Base-by-base conservation (phyloP, 768 basidiomycete species). In the Leccinum ochraceum region DNA sequence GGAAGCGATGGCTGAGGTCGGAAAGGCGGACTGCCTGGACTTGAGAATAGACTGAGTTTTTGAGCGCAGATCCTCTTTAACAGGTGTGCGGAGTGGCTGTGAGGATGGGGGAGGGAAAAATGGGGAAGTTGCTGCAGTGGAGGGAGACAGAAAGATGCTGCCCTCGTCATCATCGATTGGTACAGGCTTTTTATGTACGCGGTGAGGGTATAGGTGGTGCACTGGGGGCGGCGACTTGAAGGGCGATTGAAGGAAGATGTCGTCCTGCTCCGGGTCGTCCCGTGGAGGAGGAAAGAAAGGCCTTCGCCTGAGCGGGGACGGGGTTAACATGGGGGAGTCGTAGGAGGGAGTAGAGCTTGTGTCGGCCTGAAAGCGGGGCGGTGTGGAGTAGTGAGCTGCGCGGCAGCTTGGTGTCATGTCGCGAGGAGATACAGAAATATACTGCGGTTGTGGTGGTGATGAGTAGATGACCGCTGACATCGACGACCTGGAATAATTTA, bases 251-350 rank as follows among this genome's bases (percentile, higher is more conserved):
- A 81, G 75, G 68, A 85, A 85, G 60, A 81, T 72, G 66, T 86
- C 82, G 64, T 86, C 82, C 56, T 72, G 63, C 65, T 82, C 80
- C 44, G 57, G 58, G 11, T 66, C 59, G 54, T 63, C 62, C 49
- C 62, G 61, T 0, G 65, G 73, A 54, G 67, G 69, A 6, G 77
- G 71, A 66, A 80, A 81, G 56, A 79, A 74, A 16, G 75, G 74
- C 11, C 75, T 76, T 63, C 79, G 78, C 56, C 82, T 78, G 61
- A 85, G 79, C 11, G 86, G 86, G 6, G 88, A 89, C 22, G 88
- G 85, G 1, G 86, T 84, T 53, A 84, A 78, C 82, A 87, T 83
- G 50, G 86, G 82, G 34, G 83, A 81, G 66, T 83, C 82, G 65
- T 78, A 82, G 46, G 79, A 74, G 36, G 75, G 62, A 56, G 69